A percentile compares a stretch with the other conserved stretches of the same genome.
Evolutionary conservation across 2,329 filamentous ascomycete species (phyloP).

Genomic region (Arthrobotrys conoides): DNA sequence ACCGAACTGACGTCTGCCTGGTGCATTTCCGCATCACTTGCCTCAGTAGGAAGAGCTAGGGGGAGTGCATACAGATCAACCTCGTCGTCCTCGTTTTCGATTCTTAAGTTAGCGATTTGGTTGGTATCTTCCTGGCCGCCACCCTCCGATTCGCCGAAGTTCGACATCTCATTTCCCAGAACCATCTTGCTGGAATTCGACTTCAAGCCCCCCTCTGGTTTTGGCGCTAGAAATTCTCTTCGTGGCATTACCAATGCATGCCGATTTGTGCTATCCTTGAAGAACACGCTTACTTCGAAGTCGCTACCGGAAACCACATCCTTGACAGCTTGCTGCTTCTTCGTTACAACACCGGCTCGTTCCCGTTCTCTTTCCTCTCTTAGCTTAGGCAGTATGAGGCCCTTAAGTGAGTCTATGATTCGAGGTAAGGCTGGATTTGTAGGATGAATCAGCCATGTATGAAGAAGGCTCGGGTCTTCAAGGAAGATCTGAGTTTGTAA

Average conservation of each 20-base stretch:
- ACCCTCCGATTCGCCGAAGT: slow-evolving; percentile 62
- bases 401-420: slow-evolving; percentile 87
- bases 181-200: slow-evolving; percentile 60
- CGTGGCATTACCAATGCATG: slow-evolving; percentile 89
- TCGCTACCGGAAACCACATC: slow-evolving; percentile 89
- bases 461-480: slow-evolving; percentile 85
- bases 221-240: slow-evolving; percentile 78
- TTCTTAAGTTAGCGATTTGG: slow-evolving; percentile 51
- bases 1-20: slow-evolving; percentile 37
- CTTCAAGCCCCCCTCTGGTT: slow-evolving; percentile 67
- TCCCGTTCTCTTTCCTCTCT: slow-evolving; percentile 83
- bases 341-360: slow-evolving; percentile 72
- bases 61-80: slow-evolving; percentile 52
- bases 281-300: slow-evolving; percentile 94
- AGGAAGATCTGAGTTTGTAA: slow-evolving; percentile 95
- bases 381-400: slow-evolving; percentile 89
- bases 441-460: slow-evolving; percentile 86
- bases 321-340: slow-evolving; percentile 85
- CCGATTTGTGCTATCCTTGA: slow-evolving; percentile 86
- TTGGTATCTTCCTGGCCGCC: slow-evolving; percentile 62
- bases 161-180: slow-evolving; percentile 61
- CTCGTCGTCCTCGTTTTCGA: slow-evolving; percentile 58
- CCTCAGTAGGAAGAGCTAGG: slow-evolving; percentile 24
- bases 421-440: slow-evolving; percentile 82
- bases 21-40: slow-evolving; percentile 33